These are phyloP conservation scores for Geotrichum candidum DNA, from an alignment of 1,139 yeast species.

Conservation along the genomic window DNA sequence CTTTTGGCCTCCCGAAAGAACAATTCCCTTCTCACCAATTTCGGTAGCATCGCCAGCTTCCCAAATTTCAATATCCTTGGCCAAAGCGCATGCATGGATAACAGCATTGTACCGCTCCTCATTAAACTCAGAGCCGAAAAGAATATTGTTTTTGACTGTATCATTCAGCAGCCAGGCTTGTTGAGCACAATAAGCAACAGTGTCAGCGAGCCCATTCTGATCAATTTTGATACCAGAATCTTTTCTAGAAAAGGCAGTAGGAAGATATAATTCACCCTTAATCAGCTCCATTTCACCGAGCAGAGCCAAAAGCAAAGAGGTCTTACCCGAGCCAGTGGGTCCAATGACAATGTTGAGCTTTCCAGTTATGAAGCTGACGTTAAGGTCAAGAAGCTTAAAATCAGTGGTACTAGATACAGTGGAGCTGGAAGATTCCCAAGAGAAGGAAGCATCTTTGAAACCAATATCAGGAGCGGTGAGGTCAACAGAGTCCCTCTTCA, in stretches of 20 bases:
- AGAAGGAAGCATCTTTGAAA: conserved; percentile 72
- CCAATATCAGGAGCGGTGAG: conserved; percentile 68
- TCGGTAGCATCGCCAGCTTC: conserved; percentile 66
- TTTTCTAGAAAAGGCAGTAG: conserved; percentile 54
- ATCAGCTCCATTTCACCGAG: conserved; percentile 86
- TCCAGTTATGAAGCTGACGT: conserved; percentile 62
- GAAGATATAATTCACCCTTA: conserved; percentile 70
- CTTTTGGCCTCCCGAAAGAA: conserved; percentile 93
- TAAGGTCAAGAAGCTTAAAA: conserved; percentile 70
- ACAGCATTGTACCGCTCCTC: conserved; percentile 63
- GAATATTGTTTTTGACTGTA: conserved; percentile 74
- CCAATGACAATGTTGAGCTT: conserved; percentile 84
- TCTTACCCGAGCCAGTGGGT: conserved; percentile 92
- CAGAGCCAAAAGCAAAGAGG: conserved; percentile 80
- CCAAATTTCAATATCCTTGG: conserved; percentile 71
- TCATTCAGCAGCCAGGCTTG: conserved; percentile 93
- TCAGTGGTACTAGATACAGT: conserved; percentile 34
- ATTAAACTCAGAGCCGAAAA: conserved; percentile 69
- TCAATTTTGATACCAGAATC: conserved; percentile 65
- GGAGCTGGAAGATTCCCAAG: conserved; percentile 54
- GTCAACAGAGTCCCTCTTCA: conserved; percentile 44
- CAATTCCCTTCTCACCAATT: conserved; percentile 92
- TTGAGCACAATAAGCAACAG: conserved; percentile 93
- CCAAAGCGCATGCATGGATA: conserved; percentile 59
- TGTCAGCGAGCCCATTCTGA: conserved; percentile 73